These are phyloP conservation scores for Neonectria ditissima DNA, from an alignment of 2,329 filamentous ascomycete genomes.

Conservation along the genomic window DNA sequence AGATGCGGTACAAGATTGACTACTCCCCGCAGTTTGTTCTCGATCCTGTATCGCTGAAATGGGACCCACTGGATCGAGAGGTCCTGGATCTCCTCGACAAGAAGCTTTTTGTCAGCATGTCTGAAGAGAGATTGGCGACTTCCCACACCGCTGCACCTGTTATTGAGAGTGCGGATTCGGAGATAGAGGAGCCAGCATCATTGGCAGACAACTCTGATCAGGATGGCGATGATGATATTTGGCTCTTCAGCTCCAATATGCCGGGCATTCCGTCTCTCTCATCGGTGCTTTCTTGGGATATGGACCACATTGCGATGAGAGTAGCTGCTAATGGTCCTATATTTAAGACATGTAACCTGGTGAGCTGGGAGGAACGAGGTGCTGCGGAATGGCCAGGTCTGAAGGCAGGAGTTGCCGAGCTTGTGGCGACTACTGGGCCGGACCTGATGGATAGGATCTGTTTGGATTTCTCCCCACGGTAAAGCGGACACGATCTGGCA, in stretches of 20 bases:
- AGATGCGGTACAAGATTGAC: slow-evolving; percentile 89
- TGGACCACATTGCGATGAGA: slow-evolving; percentile 69
- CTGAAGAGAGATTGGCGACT: slow-evolving; percentile 46
- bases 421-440: slow-evolving; percentile 74
- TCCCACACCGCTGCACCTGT: background rate
- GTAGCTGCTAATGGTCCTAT: slow-evolving; percentile 54
- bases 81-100: slow-evolving; percentile 63
- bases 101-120: slow-evolving; percentile 67
- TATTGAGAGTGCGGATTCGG: background rate
- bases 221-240: slow-evolving; percentile 33
- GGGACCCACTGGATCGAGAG: slow-evolving; percentile 69
- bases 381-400: slow-evolving; percentile 63
- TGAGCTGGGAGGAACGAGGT: slow-evolving; percentile 68
- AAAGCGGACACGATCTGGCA: slow-evolving; percentile 1
- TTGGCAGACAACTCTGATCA: slow-evolving; percentile 33
- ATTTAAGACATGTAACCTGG: slow-evolving; percentile 63
- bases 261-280: slow-evolving; percentile 72
- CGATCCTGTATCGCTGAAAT: slow-evolving; percentile 73
- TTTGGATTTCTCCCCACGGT: slow-evolving; percentile 61
- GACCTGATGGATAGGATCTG: slow-evolving; percentile 68
- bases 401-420: slow-evolving; percentile 73
- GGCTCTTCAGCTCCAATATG: slow-evolving; percentile 71
- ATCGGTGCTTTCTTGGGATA: slow-evolving; percentile 65
- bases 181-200: slow-evolving; percentile 10
- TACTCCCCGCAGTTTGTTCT: slow-evolving; percentile 81